A percentile compares a stretch with the other conserved stretches of the same genome.
Conservation (phyloP, 495 filamentous ascomycete genomes). For the Xylaria telfairii region DNA sequence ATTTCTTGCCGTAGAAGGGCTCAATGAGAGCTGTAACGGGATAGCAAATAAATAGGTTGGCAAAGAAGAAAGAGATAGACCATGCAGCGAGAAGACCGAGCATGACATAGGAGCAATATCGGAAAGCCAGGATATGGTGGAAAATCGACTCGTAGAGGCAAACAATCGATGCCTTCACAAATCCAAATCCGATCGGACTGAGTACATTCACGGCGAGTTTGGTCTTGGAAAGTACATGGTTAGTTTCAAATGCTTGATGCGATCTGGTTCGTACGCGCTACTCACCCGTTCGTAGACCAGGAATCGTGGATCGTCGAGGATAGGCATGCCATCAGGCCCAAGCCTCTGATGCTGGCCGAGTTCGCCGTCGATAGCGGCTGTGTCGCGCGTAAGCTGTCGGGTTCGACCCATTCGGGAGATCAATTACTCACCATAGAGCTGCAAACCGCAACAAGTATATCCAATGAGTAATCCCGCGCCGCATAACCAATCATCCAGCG, state of each 20-base stretch:
- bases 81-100: slow-evolving; percentile 48
- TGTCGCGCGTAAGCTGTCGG: background rate
- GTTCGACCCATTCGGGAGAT: background rate
- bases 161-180: slow-evolving; percentile 58
- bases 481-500: slow-evolving; percentile 12
- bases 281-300: slow-evolving; percentile 36
- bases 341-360: slow-evolving; percentile 38
- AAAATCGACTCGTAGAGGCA: slow-evolving; percentile 53
- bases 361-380: slow-evolving; percentile 32
- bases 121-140: slow-evolving; percentile 40
- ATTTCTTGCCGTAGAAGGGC: slow-evolving; percentile 30
- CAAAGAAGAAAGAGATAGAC: slow-evolving; percentile 53
- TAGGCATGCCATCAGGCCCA: slow-evolving; percentile 29
- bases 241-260: background rate
- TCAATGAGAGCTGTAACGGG: slow-evolving; percentile 45
- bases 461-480: slow-evolving; percentile 3
- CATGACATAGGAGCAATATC: slow-evolving; percentile 35
- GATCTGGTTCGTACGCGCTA: background rate
- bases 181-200: slow-evolving; percentile 57
- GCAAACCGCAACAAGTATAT: slow-evolving; percentile 17
- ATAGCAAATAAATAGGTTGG: slow-evolving; percentile 56
- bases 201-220: slow-evolving; percentile 46
- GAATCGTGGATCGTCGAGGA: slow-evolving; percentile 38
- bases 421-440: slow-evolving; percentile 11
- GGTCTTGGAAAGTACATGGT: slow-evolving; percentile 32